A percentile compares a stretch with the other conserved stretches of the same genome.
Evolutionary conservation across 441 rosid species (phyloP).

Genomic region (Dalechampia spathulata): DNA sequence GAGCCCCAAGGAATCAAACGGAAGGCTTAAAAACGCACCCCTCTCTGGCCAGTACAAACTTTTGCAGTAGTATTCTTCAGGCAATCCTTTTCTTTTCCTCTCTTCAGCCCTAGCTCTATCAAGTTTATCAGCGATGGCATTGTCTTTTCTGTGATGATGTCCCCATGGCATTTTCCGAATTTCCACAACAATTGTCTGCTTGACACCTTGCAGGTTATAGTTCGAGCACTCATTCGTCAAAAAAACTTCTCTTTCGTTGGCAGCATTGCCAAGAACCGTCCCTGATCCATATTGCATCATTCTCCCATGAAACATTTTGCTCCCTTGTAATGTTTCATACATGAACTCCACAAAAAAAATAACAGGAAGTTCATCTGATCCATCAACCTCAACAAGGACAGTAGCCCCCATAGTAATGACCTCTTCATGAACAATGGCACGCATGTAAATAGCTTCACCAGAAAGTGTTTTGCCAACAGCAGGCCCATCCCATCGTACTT

Average conservation of each 20-base stretch:
- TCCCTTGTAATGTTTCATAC: conserved; percentile 50
- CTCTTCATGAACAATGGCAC: conserved; percentile 47
- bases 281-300: conserved; percentile 46
- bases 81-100: conserved; percentile 58
- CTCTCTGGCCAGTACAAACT: conserved; percentile 69
- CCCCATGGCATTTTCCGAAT: conserved; percentile 68
- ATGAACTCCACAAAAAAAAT: conserved; percentile 71
- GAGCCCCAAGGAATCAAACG: conserved; percentile 40
- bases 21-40: conserved; percentile 76
- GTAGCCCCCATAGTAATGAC: conserved; percentile 46
- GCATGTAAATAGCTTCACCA: conserved; percentile 46
- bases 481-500: conserved; percentile 52
- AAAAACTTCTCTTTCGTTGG: conserved; percentile 70
- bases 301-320: conserved; percentile 72
- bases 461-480: conserved; percentile 33
- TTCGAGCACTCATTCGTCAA: conserved; percentile 51
- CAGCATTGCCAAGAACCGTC: conserved; percentile 67
- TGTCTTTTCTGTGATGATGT: conserved; percentile 42
- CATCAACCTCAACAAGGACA: conserved; percentile 38
- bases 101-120: conserved; percentile 67
- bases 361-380: conserved; percentile 34
- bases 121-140: conserved; percentile 32
- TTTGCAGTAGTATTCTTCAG: conserved; percentile 64
- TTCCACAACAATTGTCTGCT: conserved; percentile 37
- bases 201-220: conserved; percentile 43